Evolutionary conservation across 495 filamentous ascomycete species (phyloP).

Genomic region (Acidiella bohemica): DNA sequence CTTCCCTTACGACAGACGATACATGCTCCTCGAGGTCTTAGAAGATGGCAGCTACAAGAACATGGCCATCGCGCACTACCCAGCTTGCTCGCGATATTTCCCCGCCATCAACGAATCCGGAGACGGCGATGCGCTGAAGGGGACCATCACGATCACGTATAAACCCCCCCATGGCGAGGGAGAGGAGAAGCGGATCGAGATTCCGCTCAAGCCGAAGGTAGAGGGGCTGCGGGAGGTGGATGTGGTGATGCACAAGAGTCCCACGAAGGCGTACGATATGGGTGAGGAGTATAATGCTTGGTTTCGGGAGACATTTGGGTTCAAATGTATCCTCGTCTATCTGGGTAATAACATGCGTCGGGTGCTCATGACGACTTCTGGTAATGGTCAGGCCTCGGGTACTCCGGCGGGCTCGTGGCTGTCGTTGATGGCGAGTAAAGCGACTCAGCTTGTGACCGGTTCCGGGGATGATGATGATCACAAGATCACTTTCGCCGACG

Average conservation of each 20-base stretch:
- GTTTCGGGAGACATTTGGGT: conserved; percentile 63
- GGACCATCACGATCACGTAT: conserved; percentile 45
- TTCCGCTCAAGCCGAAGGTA: conserved; percentile 48
- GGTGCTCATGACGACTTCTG: conserved; percentile 41
- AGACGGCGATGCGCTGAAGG: conserved; percentile 16
- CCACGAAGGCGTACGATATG: conserved; percentile 55
- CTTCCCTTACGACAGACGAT: conserved; percentile 60
- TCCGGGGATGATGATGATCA: conserved; percentile 8
- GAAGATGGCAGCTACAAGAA: conserved; percentile 31
- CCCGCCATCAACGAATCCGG: conserved; percentile 36
- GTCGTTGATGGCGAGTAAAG: conserved; percentile 30
- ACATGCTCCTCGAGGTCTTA: conserved; percentile 56
- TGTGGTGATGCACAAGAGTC: conserved; percentile 49
- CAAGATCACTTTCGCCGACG: conserved; percentile 65
- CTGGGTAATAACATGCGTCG: conserved; percentile 48
- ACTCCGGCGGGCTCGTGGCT: conserved; percentile 29
- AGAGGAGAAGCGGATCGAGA: conserved; percentile 35
- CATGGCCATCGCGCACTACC: conserved; percentile 53
- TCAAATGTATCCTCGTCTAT: conserved; percentile 51
- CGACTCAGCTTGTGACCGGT: conserved; percentile 23
- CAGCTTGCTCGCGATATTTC: conserved; percentile 53
- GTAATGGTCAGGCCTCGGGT: conserved; percentile 30
- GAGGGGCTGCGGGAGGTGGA: conserved; percentile 37
- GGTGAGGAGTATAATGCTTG: conserved; percentile 50
- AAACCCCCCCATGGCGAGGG: conserved; percentile 26